Conservation (phyloP, 208 protist genomes). For the Wallacemonas sp. region DNA sequence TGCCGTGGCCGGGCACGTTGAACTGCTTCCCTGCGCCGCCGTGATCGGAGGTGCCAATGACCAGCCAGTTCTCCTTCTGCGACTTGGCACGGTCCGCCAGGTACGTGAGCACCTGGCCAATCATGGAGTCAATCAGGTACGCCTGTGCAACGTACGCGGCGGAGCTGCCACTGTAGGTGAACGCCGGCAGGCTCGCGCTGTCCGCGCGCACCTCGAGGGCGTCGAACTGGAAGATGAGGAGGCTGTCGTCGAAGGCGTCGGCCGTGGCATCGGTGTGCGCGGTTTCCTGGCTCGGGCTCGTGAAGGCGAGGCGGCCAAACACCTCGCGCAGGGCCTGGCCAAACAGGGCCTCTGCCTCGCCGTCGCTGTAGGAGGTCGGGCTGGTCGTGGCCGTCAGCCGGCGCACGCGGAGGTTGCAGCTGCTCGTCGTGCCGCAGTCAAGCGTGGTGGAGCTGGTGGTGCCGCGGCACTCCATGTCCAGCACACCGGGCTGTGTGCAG, state of each 20-base stretch:
- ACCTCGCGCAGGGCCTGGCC: slow-evolving; percentile 38
- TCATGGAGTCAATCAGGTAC: slow-evolving; percentile 68
- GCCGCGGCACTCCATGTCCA: slow-evolving; percentile 71
- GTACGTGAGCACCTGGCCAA: slow-evolving; percentile 69
- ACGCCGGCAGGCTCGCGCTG: slow-evolving; percentile 44
- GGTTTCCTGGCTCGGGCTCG: slow-evolving; percentile 23
- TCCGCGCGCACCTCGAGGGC: slow-evolving; percentile 53
- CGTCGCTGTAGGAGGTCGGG: slow-evolving; percentile 31
- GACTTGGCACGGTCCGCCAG: slow-evolving; percentile 48
- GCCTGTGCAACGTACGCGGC: slow-evolving; percentile 58
- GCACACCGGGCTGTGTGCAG: slow-evolving; percentile 57
- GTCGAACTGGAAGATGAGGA: slow-evolving; percentile 79
- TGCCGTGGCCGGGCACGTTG: slow-evolving; percentile 18
- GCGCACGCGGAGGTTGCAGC: slow-evolving; percentile 57
- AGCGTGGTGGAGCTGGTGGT: slow-evolving; percentile 21
- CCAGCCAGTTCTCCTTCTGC: slow-evolving; percentile 82
- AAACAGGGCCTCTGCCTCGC: slow-evolving; percentile 46
- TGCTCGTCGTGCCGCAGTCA: slow-evolving; percentile 51
- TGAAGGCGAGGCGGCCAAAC: slow-evolving; percentile 54
- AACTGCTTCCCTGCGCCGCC: slow-evolving; percentile 59
- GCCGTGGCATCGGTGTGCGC: slow-evolving; percentile 37
- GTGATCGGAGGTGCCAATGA: slow-evolving; percentile 67
- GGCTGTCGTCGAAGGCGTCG: slow-evolving; percentile 45
- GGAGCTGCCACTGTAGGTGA: slow-evolving; percentile 53
- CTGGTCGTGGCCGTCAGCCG: slow-evolving; percentile 32